Percentiles rank a stretch among this genome's conserved stretches.
These are phyloP conservation scores for Ophiostoma sp. DNA, from an alignment of 2,329 filamentous ascomycete species.

Conservation along the genomic window DNA sequence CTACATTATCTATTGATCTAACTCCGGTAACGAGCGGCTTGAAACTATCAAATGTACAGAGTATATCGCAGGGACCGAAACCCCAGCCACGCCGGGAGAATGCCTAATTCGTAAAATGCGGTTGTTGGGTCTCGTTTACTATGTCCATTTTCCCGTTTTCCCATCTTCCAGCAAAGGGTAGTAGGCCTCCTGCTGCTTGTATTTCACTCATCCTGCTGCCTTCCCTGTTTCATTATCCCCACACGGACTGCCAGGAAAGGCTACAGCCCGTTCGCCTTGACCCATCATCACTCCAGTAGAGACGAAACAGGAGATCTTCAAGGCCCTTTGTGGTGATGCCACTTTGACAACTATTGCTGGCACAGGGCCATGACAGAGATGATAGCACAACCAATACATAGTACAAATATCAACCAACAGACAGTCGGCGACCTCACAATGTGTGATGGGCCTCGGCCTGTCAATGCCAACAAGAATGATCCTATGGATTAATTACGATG, in stretches of 20 bases:
- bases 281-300: neutral
- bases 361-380: no score
- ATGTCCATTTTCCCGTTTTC: neutral
- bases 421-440: neutral
- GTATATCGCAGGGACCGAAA: no score
- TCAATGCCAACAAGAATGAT: neutral
- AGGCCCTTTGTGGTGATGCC: no score
- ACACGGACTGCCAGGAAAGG: neutral
- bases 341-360: no score
- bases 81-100: constrained; percentile 2
- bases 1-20: neutral
- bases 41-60: neutral
- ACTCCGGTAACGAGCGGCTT: neutral
- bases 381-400: neutral
- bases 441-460: constrained; percentile 4
- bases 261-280: neutral
- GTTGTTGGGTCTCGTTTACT: neutral
- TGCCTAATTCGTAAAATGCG: neutral
- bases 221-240: neutral
- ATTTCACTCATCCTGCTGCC: neutral
- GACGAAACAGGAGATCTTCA: neutral
- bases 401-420: neutral
- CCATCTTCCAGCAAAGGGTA: neutral
- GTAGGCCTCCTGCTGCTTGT: neutral
- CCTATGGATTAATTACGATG: neutral